phyloP scores from a whole-genome alignment of 116 monocot species.

The Cymodocea nodosa region DNA sequence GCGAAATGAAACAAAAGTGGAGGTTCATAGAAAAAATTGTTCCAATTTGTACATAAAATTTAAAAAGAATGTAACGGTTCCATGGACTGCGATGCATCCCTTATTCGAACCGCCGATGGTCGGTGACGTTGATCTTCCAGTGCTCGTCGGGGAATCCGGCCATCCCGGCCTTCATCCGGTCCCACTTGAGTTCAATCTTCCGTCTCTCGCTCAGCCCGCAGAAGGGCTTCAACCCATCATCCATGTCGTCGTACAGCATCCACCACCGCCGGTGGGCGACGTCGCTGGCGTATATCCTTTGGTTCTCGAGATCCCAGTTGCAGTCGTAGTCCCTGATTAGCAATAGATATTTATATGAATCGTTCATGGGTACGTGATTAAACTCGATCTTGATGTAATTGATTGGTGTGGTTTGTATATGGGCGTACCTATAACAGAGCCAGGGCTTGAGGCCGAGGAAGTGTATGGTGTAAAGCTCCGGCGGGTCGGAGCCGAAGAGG shows the following conservation, averaged over 20 bases:
- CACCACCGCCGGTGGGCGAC: slow-evolving; percentile 28
- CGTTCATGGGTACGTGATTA: too few relatives aligned
- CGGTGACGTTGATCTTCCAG: slow-evolving; percentile 15
- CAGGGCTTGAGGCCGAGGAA: slow-evolving; percentile 38
- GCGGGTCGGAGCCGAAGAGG: slow-evolving; percentile 25
- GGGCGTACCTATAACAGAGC: slow-evolving; percentile 19
- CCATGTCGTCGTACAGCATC: slow-evolving; percentile 22
- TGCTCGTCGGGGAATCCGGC: slow-evolving; percentile 9
- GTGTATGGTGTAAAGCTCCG: slow-evolving; percentile 23
- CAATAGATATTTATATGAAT: too few relatives aligned
- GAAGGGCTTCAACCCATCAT: slow-evolving; percentile 3
- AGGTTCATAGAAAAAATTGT: too few relatives aligned
- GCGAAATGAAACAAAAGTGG: too few relatives aligned
- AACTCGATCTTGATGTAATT: too few relatives aligned
- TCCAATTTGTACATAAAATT: too few relatives aligned
- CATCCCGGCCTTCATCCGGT: slow-evolving; percentile 10
- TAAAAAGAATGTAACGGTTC: background rate
- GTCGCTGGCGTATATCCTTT: slow-evolving; percentile 28
- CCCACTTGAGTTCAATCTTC: slow-evolving; percentile 12
- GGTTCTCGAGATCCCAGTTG: slow-evolving; percentile 21
- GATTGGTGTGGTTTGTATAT: background rate
- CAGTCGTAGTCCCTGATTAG: slow-evolving; percentile 26
- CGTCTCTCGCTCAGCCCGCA: slow-evolving; percentile 9
- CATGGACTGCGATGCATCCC: background rate
- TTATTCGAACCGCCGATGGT: slow-evolving; percentile 4